These are phyloP conservation scores for Sarocladiaceae sp. DNA, from an alignment of 2,329 filamentous ascomycete genomes.

Conservation along the genomic window DNA sequence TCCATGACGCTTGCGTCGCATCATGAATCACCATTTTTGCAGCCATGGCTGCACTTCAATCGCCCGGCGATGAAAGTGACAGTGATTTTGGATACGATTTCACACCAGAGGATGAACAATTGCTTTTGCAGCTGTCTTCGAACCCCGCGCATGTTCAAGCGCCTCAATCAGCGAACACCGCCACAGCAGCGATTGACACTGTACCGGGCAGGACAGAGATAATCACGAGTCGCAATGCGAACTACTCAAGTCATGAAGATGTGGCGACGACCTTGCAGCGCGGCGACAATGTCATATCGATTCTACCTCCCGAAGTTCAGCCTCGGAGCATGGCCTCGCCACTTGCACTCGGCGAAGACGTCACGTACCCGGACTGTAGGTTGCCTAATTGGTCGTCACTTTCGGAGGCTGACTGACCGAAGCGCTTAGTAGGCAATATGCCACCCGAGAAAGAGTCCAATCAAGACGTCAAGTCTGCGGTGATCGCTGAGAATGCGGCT, in stretches of 20 bases:
- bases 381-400: conserved; percentile 11
- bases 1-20: background rate
- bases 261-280: too few species aligned
- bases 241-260: background rate
- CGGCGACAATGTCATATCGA: background rate
- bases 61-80: conserved; percentile 25
- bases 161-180: conserved; percentile 9
- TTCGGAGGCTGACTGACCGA: conserved; percentile 53
- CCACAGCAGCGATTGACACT: conserved; percentile 17
- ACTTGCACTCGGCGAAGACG: conserved; percentile 18
- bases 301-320: background rate
- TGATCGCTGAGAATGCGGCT: background rate
- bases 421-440: conserved; percentile 58
- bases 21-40: conserved; percentile 9
- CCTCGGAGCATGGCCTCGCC: conserved; percentile 12
- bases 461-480: background rate
- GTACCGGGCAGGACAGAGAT: conserved; percentile 17
- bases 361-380: conserved; percentile 52
- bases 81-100: conserved; percentile 44
- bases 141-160: conserved; percentile 15
- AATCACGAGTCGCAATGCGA: background rate
- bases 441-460: conserved; percentile 24
- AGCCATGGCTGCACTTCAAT: conserved; percentile 7
- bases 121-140: conserved; percentile 30
- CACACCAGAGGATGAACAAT: conserved; percentile 40